Percentiles rank a stretch among this genome's conserved stretches.
phyloP scores from a whole-genome alignment of 2,329 filamentous ascomycete genomes.

The Fusarium newnesense region DNA sequence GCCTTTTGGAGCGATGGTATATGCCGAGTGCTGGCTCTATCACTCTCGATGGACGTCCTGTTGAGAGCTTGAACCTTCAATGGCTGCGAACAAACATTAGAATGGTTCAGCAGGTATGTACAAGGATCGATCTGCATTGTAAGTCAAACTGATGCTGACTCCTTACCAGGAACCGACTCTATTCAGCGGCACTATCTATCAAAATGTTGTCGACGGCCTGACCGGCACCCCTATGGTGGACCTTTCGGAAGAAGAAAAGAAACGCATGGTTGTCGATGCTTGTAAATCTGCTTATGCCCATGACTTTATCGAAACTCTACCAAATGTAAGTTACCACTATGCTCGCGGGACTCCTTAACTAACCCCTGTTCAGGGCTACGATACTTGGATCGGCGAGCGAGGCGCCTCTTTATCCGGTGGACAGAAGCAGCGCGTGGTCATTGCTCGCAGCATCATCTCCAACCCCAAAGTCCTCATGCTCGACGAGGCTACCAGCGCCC shows the following conservation, averaged over 20 bases:
- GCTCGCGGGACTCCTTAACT: background rate
- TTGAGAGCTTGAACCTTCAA: slow-evolving; percentile 58
- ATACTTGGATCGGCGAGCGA: slow-evolving; percentile 71
- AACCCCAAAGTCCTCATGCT: slow-evolving; percentile 72
- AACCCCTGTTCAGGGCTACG: slow-evolving; percentile 58
- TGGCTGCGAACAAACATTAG: slow-evolving; percentile 65
- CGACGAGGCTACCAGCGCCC: slow-evolving; percentile 75
- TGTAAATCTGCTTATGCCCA: slow-evolving; percentile 63
- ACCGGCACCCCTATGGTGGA: slow-evolving; percentile 50
- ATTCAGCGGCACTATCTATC: slow-evolving; percentile 62
- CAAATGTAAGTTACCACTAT: slow-evolving; percentile 39
- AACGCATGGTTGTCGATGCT: slow-evolving; percentile 56
- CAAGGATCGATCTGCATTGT: fast-evolving
- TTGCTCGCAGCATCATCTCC: slow-evolving; percentile 73
- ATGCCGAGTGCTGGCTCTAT: slow-evolving; percentile 58
- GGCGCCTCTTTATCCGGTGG: slow-evolving; percentile 74
- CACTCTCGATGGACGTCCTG: slow-evolving; percentile 54
- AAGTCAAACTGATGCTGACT: background rate
- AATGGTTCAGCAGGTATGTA: slow-evolving; percentile 57
- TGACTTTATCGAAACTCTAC: slow-evolving; percentile 62
- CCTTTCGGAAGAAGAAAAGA: slow-evolving; percentile 55
- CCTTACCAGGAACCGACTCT: slow-evolving; percentile 59
- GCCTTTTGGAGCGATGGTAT: slow-evolving; percentile 70
- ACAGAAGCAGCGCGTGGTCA: slow-evolving; percentile 73
- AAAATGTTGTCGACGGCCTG: slow-evolving; percentile 64